Evolutionary conservation across 352 stramenopile species (phyloP).

Genomic region (Phytophthora pluvialis): DNA sequence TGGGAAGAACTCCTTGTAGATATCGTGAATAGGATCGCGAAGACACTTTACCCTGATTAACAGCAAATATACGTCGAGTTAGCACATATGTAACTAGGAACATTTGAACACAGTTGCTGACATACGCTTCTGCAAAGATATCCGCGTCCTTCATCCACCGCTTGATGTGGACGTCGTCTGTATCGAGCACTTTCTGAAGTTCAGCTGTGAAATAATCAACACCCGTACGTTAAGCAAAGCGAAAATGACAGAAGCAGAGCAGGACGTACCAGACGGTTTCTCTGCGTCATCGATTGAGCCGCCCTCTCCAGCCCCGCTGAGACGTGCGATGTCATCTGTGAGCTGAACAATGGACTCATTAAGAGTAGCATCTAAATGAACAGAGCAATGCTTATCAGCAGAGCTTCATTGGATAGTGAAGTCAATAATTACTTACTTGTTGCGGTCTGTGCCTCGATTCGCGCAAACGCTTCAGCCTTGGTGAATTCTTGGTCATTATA

Average conservation of each 20-base stretch:
- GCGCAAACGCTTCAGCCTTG: conserved; percentile 57
- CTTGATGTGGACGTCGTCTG: conserved; percentile 52
- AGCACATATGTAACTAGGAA: conserved; percentile 1
- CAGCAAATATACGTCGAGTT: background rate
- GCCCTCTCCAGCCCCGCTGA: conserved; percentile 56
- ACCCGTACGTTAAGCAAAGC: background rate
- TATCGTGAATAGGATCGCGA: conserved; percentile 59
- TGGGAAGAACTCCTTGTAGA: conserved; percentile 60
- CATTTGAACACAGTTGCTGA: background rate
- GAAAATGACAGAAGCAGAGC: background rate
- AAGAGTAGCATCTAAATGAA: conserved; percentile 46
- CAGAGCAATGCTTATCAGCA: conserved; percentile 2
- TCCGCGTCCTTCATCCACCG: conserved; percentile 55
- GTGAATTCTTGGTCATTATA: conserved; percentile 66
- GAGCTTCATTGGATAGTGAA: background rate
- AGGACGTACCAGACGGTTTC: conserved; percentile 46
- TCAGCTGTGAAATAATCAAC: conserved; percentile 31
- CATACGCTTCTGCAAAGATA: conserved; percentile 61
- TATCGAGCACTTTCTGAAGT: conserved; percentile 55
- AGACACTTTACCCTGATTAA: conserved; percentile 51
- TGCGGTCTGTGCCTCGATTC: conserved; percentile 59
- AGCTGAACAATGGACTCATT: conserved; percentile 56
- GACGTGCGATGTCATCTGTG: conserved; percentile 57
- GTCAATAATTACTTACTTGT: conserved; percentile 35
- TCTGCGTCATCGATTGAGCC: conserved; percentile 39